Percentiles rank a stretch among this genome's conserved stretches.
These are phyloP conservation scores for Mycotypha africana DNA, from an alignment of 371 early-diverging fungal genomes.

Conservation along the genomic window DNA sequence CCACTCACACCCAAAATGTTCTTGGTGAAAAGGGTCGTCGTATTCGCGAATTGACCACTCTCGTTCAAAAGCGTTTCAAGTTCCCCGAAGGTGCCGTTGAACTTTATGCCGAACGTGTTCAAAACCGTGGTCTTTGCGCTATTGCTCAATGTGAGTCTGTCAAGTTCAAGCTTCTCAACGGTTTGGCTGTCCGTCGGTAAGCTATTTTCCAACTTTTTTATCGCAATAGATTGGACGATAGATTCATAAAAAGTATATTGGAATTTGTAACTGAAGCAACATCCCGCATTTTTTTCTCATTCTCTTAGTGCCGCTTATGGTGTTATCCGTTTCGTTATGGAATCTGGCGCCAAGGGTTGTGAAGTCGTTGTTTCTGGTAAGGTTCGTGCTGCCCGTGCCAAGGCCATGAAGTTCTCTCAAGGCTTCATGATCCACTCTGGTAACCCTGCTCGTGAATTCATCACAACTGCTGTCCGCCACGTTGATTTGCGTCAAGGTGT, in stretches of 20 bases:
- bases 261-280: too few species aligned
- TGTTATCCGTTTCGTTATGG: constrained; percentile 98
- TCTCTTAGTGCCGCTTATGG: constrained; percentile 86
- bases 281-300: too few species aligned
- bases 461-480: constrained; percentile 96
- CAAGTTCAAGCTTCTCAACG: constrained; percentile 94
- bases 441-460: constrained; percentile 95
- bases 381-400: constrained; percentile 99
- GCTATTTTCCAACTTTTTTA: constrained; percentile 8
- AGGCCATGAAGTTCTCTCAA: constrained; percentile 99
- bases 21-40: constrained; percentile 98
- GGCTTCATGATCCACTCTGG: constrained; percentile 99
- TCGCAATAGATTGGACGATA: too few species aligned
- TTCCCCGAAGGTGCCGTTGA: constrained; percentile 96
- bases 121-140: constrained; percentile 97
- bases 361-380: constrained; percentile 99
- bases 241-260: background rate
- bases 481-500: constrained; percentile 99
- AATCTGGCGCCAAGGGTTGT: constrained; percentile 99
- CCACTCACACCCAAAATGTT: constrained; percentile 96
- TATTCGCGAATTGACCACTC: constrained; percentile 96
- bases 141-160: constrained; percentile 98
- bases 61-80: constrained; percentile 98
- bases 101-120: constrained; percentile 98
- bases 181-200: constrained; percentile 90